These are phyloP conservation scores for Tylopilus sp. DNA, from an alignment of 1,284 basidiomycete species.

Conservation along the genomic window DNA sequence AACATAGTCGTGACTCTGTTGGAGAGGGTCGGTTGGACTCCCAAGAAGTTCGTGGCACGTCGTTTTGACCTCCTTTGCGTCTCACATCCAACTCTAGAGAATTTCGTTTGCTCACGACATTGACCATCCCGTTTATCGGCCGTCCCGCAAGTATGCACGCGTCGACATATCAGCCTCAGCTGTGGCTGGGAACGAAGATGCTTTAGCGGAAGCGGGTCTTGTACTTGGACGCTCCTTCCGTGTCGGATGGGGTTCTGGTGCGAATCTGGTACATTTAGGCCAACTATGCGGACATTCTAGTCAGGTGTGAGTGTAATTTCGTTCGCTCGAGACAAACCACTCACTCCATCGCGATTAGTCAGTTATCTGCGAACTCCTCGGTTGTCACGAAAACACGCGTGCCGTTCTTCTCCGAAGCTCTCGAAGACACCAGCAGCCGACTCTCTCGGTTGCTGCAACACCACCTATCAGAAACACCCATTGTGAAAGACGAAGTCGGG, in stretches of 20 bases:
- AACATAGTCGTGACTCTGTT: constrained; percentile 74
- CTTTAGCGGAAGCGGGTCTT: constrained; percentile 77
- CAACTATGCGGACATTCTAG: constrained; percentile 57
- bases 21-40: constrained; percentile 63
- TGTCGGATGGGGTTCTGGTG: constrained; percentile 86
- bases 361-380: constrained; percentile 56
- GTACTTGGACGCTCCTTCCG: constrained; percentile 86
- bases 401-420: constrained; percentile 38
- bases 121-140: constrained; percentile 57
- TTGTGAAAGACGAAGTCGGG: constrained; percentile 52
- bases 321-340: constrained; percentile 5
- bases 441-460: constrained; percentile 73
- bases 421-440: constrained; percentile 40
- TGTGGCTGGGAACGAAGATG: constrained; percentile 60
- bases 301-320: constrained; percentile 41
- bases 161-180: constrained; percentile 63
- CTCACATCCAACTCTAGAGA: constrained; percentile 43
- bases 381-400: constrained; percentile 47
- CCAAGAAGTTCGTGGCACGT: constrained; percentile 50
- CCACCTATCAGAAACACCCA: constrained; percentile 74
- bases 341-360: constrained; percentile 34
- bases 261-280: constrained; percentile 74
- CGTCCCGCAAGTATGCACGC: constrained; percentile 68
- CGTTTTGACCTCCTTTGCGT: constrained; percentile 4
- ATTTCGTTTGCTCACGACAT: constrained; percentile 74